These are phyloP conservation scores for Spinacia oleracea DNA, from an alignment of 179 eudicot species.

Conservation along the genomic window DNA sequence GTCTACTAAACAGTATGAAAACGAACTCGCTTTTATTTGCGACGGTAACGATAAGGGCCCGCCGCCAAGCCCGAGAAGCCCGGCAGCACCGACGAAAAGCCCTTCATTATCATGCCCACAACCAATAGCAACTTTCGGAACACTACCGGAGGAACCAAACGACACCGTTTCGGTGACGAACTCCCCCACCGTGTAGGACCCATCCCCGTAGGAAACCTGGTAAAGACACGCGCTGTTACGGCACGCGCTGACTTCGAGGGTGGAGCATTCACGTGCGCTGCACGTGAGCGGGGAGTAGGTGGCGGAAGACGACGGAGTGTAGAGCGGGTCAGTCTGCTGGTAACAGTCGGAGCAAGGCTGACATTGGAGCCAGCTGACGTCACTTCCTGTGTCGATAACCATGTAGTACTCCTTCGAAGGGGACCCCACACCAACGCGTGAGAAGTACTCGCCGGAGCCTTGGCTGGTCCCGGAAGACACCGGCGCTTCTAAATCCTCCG, in stretches of 20 bases:
- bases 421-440: constrained; percentile 74
- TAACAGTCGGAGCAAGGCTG: constrained; percentile 81
- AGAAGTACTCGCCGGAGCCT: constrained; percentile 95
- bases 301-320: constrained; percentile 50
- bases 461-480: constrained; percentile 49
- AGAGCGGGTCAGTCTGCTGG: constrained; percentile 70
- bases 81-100: constrained; percentile 66
- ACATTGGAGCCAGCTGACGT: constrained; percentile 90
- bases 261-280: constrained; percentile 47
- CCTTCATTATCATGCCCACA: constrained; percentile 95
- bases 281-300: constrained; percentile 53
- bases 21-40: constrained; percentile 56
- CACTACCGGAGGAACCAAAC: constrained; percentile 38
- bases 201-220: constrained; percentile 91
- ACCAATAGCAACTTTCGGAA: constrained; percentile 61
- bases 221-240: constrained; percentile 52
- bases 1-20: constrained; percentile 72
- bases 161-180: constrained; percentile 85
- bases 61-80: constrained; percentile 68
- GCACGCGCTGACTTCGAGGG: constrained; percentile 68
- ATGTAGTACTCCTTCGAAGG: constrained; percentile 63
- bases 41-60: constrained; percentile 58
- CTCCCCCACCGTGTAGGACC: constrained; percentile 75
- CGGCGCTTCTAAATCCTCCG: constrained; percentile 45
- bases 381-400: constrained; percentile 92